Evolutionary conservation across 139 green algal genomes (phyloP).

Genomic region (Closterium sp.): DNA sequence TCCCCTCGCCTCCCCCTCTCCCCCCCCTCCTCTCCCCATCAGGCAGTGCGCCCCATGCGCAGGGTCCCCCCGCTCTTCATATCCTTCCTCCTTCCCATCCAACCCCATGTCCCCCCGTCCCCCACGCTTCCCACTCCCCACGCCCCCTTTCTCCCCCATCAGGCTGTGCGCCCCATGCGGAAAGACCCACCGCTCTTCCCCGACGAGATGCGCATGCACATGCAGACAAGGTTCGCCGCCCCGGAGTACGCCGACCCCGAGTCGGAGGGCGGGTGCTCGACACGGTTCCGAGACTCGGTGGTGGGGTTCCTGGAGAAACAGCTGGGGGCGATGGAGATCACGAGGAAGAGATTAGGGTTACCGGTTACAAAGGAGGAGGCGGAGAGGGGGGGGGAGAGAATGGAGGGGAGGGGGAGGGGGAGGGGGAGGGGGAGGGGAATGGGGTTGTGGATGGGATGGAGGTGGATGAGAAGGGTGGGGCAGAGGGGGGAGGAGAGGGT

Average conservation of each 20-base stretch:
- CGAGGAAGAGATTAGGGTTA: neutral
- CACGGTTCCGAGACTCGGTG: slow-evolving; percentile 13
- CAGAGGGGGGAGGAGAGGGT: neutral
- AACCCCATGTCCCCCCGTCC: neutral
- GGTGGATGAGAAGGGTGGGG: neutral
- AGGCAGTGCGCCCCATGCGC: too few species aligned
- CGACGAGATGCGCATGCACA: neutral
- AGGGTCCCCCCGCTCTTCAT: neutral
- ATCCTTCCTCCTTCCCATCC: neutral
- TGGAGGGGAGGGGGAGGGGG: neutral
- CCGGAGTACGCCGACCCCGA: neutral
- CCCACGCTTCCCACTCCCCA: neutral
- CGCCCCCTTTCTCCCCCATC: neutral
- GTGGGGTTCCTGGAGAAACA: slow-evolving; percentile 34
- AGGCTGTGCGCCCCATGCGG: neutral
- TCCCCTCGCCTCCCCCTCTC: neutral
- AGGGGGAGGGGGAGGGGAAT: neutral
- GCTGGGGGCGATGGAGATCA: slow-evolving; percentile 12
- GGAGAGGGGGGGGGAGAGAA: neutral
- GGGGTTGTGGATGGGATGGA: neutral
- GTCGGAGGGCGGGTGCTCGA: slow-evolving; percentile 13
- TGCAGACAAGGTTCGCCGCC: neutral
- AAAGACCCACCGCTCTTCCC: neutral
- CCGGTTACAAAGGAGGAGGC: neutral
- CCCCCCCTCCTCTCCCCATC: neutral